phyloP scores from a whole-genome alignment of 306 rosid genomes.

The Fragaria iinumae region DNA sequence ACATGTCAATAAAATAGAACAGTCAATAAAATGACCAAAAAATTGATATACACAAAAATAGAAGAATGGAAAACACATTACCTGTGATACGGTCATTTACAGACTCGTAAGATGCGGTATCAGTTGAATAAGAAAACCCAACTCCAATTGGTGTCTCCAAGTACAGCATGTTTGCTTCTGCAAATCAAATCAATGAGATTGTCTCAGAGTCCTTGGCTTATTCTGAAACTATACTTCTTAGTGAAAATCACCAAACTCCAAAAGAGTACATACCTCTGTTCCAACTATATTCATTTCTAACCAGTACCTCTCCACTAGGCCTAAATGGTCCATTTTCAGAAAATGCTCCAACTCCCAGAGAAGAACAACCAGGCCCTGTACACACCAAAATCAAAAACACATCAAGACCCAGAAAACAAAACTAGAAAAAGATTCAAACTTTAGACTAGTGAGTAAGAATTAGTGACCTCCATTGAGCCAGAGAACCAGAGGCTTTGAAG shows the following conservation, averaged over 20 bases:
- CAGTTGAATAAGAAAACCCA: conserved; percentile 52
- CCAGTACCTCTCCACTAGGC: conserved; percentile 44
- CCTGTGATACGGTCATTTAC: conserved; percentile 56
- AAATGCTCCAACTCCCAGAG: conserved; percentile 63
- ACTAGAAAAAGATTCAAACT: not conserved
- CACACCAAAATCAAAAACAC: not conserved
- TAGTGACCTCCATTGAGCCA: conserved; percentile 65
- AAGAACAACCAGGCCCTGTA: conserved; percentile 65
- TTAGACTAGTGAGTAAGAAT: not conserved
- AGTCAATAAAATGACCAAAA: not conserved
- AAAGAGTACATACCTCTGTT: conserved; percentile 35
- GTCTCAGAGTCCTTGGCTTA: not conserved
- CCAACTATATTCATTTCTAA: conserved; percentile 51
- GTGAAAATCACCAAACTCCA: not conserved
- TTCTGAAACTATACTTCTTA: not conserved
- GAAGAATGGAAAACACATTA: conserved; percentile 3
- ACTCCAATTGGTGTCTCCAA: conserved; percentile 61
- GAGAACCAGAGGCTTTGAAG: conserved; percentile 86
- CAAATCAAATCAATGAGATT: conserved; percentile 17
- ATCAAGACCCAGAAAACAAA: not conserved
- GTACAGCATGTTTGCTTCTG: conserved; percentile 63
- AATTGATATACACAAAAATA: not conserved
- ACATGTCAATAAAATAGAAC: not conserved
- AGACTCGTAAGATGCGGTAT: conserved; percentile 45
- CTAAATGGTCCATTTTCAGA: conserved; percentile 63